Conservation (phyloP, 2,329 filamentous ascomycete genomes). For the Helotiales sp. region DNA sequence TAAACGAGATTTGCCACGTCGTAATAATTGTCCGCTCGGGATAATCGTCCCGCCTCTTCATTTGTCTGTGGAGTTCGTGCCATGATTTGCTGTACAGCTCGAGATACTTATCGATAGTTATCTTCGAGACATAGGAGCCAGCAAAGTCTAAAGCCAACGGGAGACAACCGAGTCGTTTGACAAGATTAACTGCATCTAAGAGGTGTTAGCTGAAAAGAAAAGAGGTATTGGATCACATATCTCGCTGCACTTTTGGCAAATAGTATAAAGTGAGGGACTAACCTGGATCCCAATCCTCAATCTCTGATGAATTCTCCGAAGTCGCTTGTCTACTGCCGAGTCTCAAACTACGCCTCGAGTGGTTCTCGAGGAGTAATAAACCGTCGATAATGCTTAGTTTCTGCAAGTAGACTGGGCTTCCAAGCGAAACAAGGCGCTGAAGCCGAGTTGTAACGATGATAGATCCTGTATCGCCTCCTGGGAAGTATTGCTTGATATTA, state of each 20-base stretch:
- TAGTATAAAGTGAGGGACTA: slow-evolving; percentile 4
- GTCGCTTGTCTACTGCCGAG: neutral
- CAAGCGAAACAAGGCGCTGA: slow-evolving; percentile 12
- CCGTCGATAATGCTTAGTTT: slow-evolving; percentile 8
- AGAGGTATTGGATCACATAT: neutral
- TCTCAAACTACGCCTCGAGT: slow-evolving; percentile 10
- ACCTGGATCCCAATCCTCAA: slow-evolving; percentile 17
- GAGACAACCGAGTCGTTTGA: slow-evolving; percentile 41
- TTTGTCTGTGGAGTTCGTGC: slow-evolving; percentile 36
- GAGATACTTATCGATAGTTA: slow-evolving; percentile 43
- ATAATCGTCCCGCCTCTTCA: slow-evolving; percentile 38
- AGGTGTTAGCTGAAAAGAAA: slow-evolving; percentile 11
- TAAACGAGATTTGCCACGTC: slow-evolving; percentile 42
- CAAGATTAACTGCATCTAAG: slow-evolving; percentile 18
- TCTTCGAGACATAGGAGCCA: slow-evolving; percentile 44
- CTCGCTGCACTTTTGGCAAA: neutral
- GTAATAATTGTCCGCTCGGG: slow-evolving; percentile 35
- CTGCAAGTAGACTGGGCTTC: slow-evolving; percentile 5
- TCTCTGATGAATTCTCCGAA: neutral
- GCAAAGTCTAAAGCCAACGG: slow-evolving; percentile 48
- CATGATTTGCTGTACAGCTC: slow-evolving; percentile 41
- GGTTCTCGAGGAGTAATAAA: slow-evolving; percentile 10
- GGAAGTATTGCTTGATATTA: slow-evolving; percentile 21
- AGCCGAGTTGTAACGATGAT: slow-evolving; percentile 25
- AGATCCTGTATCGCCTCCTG: slow-evolving; percentile 13